Evolutionary conservation across 2,329 filamentous ascomycete genomes (phyloP).

Genomic region (Lasiodiplodia theobromae): DNA sequence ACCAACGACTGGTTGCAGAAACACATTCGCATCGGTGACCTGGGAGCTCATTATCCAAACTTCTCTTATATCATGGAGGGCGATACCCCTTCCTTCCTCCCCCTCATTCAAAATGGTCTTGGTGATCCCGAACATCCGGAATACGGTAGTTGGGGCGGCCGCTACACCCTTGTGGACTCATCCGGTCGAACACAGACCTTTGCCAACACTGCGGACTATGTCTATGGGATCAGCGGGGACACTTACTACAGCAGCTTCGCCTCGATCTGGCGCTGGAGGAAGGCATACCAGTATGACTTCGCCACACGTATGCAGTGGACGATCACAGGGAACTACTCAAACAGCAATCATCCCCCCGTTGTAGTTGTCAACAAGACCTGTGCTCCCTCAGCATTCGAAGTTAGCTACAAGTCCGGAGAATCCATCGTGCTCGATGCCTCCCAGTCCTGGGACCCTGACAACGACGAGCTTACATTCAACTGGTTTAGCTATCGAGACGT

Average conservation of each 20-base stretch:
- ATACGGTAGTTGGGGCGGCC: conserved; percentile 53
- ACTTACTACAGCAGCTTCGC: conserved; percentile 40
- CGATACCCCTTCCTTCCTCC: conserved; percentile 53
- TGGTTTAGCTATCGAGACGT: conserved; percentile 33
- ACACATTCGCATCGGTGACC: conserved; percentile 54
- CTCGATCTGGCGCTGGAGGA: conserved; percentile 53
- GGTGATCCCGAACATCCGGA: conserved; percentile 47
- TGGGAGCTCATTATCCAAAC: conserved; percentile 55
- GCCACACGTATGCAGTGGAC: conserved; percentile 53
- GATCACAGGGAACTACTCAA: conserved; percentile 22
- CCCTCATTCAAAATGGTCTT: conserved; percentile 52
- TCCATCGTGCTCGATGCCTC: conserved; percentile 32
- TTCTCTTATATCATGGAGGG: conserved; percentile 56
- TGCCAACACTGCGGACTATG: conserved; percentile 44
- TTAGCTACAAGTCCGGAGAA: conserved; percentile 26
- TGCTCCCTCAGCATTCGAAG: conserved; percentile 22
- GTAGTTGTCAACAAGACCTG: conserved; percentile 31
- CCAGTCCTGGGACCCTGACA: conserved; percentile 33
- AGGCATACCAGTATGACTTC: conserved; percentile 53
- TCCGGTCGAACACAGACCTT: conserved; percentile 35
- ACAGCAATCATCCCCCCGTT: conserved; percentile 33
- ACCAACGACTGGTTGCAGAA: conserved; percentile 55
- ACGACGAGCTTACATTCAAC: conserved; percentile 31
- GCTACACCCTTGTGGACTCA: conserved; percentile 42
- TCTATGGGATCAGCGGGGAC: conserved; percentile 43